Conservation (phyloP, 768 basidiomycete genomes). For the Lactarius sp. region DNA sequence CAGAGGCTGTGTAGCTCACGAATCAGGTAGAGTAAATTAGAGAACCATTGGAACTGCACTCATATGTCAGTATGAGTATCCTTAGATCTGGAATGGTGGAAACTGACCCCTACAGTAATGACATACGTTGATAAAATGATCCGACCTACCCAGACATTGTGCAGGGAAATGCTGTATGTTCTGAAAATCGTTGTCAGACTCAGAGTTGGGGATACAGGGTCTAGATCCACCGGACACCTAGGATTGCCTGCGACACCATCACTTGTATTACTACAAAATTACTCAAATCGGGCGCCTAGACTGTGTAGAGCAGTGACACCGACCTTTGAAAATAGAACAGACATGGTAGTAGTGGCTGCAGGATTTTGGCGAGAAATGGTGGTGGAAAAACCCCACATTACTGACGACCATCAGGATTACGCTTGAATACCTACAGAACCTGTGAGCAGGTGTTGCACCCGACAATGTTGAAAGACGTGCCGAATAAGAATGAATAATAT, state of each 20-base stretch:
- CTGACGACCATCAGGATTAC: too few relatives aligned
- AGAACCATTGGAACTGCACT: constrained; percentile 49
- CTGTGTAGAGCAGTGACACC: constrained; percentile 5
- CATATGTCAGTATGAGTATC: background rate
- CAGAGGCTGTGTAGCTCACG: constrained; percentile 35
- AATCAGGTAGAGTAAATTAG: constrained; percentile 46
- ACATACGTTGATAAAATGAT: constrained; percentile 38
- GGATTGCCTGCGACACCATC: constrained; percentile 60
- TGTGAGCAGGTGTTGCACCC: background rate
- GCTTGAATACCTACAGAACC: constrained; percentile 31
- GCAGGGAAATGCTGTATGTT: constrained; percentile 52
- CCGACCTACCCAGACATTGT: constrained; percentile 40
- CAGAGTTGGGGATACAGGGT: background rate
- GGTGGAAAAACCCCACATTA: constrained; percentile 50
- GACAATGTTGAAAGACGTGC: constrained; percentile 1
- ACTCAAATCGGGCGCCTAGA: background rate
- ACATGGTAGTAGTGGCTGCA: constrained; percentile 49
- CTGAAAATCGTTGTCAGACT: constrained; percentile 31
- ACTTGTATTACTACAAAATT: constrained; percentile 47
- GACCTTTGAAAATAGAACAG: constrained; percentile 60
- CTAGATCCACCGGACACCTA: constrained; percentile 50
- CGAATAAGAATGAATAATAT: constrained; percentile 16
- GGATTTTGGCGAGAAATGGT: constrained; percentile 40
- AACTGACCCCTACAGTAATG: constrained; percentile 40
- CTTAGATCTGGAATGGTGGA: constrained; percentile 24